Evolutionary conservation across 2,329 filamentous ascomycete genomes (phyloP), one percentile per base, ranked within the genome.

Genomic region (Colletotrichum sp.): DNA sequence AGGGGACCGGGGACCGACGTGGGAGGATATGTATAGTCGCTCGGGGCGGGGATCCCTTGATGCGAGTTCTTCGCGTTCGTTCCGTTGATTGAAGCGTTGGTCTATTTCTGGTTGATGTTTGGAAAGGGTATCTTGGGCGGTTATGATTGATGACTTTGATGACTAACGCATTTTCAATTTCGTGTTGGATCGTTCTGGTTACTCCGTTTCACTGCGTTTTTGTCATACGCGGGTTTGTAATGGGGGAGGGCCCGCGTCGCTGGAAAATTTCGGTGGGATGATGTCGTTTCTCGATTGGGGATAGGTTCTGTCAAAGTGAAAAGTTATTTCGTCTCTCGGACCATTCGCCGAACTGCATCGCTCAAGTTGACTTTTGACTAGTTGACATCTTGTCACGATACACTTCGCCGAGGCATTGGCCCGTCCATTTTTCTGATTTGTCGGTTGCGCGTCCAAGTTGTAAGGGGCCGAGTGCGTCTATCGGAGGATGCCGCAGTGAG

Each of bases 11-110:
- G 63, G 68, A 3, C 69, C 69, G 29, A 67, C 69, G 8, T 59
- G 69, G 68, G 72, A 74, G 57, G 72, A 74, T 11, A 18, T 74
- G 29, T 63, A 64, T 24, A 51, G 43, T 33, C 62, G 57, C 6
- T 55, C 58, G 47, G 72, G 57, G 15, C 36, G 58, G n/a, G 68
- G 58, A 8, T 61, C 67, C 15, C 38, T 43, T 5, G 71, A 66
- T 43, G 61, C 54, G 12, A 55, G n/a, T 6, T 38, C 66, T 16
- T 59, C 63, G n/a, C 66, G 66, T 33, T 70, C 55, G 24, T 73
- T 64, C 21, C 67, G 67, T 12, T 73, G 71, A 73, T 29, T 27
- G 8, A 62, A 36, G 21, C 16, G 13, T 9, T 8, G 21, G 8
- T 18, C 7, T 18, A 27, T 27, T 27, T 27, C 24, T 27, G 21